Percentiles rank a stretch among this genome's conserved stretches.
Evolutionary conservation across 73 alveolate species (phyloP).

Genomic region (Tetrahymena borealis): DNA sequence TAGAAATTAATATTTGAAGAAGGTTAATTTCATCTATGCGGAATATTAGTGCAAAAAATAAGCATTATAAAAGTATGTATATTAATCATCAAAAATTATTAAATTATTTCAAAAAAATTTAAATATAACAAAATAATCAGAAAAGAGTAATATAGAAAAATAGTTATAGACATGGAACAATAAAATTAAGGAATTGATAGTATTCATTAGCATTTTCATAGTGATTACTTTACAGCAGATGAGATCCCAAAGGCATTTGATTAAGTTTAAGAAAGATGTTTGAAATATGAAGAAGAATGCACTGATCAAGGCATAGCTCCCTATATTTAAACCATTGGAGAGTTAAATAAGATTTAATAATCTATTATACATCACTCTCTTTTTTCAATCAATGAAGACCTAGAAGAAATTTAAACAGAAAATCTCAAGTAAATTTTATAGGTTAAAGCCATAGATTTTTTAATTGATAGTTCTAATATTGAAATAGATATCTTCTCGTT

Average conservation of each 20-base stretch:
- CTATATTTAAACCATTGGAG: background rate
- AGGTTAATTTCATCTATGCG: no score
- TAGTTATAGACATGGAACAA: background rate
- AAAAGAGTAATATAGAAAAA: background rate
- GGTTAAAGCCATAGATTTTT: background rate
- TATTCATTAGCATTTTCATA: background rate
- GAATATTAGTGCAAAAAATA: no score
- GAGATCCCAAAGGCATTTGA: background rate
- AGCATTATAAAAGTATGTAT: no score
- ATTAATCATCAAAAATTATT: no score
- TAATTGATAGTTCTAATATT: background rate
- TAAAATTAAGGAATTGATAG: background rate
- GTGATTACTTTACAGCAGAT: background rate
- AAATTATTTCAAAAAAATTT: no score
- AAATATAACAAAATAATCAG: no score
- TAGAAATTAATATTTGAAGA: no score
- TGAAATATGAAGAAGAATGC: background rate
- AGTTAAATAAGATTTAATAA: background rate
- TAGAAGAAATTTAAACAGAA: background rate
- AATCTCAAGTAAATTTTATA: background rate
- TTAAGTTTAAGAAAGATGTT: background rate
- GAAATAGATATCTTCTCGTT: background rate
- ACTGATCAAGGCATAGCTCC: background rate
- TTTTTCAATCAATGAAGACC: background rate
- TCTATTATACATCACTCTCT: background rate